Evolutionary conservation across 2,329 filamentous ascomycete species (phyloP).

Genomic region (Hypoxylon sp.): DNA sequence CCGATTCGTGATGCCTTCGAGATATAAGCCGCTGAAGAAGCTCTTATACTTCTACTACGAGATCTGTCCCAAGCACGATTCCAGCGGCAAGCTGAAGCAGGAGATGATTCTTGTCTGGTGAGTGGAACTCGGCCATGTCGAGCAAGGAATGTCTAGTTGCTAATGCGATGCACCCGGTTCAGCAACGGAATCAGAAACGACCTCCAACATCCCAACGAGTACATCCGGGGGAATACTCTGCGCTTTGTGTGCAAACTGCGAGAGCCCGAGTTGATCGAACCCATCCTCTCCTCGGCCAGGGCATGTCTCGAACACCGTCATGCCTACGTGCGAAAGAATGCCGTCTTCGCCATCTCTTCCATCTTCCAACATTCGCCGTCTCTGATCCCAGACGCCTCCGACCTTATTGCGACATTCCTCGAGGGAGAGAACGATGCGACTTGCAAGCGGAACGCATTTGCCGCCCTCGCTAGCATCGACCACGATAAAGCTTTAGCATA

Average conservation of each 20-base stretch:
- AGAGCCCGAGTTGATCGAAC: conserved; percentile 95
- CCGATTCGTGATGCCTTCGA: conserved; percentile 98
- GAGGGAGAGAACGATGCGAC: conserved; percentile 91
- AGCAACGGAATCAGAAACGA: conserved; percentile 99
- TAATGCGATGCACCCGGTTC: conserved; percentile 30
- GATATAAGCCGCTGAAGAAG: conserved; percentile 96
- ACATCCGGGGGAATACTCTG: conserved; percentile 96
- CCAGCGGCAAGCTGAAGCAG: conserved; percentile 93
- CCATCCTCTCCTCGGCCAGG: conserved; percentile 89
- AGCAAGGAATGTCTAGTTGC: background rate
- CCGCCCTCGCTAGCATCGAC: conserved; percentile 86
- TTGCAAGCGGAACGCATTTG: conserved; percentile 98
- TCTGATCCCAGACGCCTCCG: conserved; percentile 93
- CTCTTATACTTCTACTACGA: conserved; percentile 99
- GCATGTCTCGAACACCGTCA: conserved; percentile 95
- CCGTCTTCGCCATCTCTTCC: conserved; percentile 91
- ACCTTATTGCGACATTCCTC: conserved; percentile 89
- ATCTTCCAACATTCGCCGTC: conserved; percentile 91
- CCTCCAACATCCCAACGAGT: conserved; percentile 96
- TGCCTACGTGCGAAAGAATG: conserved; percentile 97
- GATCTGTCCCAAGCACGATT: conserved; percentile 95
- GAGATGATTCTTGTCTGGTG: conserved; percentile 99
- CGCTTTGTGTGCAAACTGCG: conserved; percentile 96
- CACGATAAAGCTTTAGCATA: conserved; percentile 93
- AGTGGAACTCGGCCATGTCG: conserved; percentile 33